These are phyloP conservation scores for Debaryomyces singareniensis DNA, from an alignment of 1,139 yeast species.

Conservation along the genomic window DNA sequence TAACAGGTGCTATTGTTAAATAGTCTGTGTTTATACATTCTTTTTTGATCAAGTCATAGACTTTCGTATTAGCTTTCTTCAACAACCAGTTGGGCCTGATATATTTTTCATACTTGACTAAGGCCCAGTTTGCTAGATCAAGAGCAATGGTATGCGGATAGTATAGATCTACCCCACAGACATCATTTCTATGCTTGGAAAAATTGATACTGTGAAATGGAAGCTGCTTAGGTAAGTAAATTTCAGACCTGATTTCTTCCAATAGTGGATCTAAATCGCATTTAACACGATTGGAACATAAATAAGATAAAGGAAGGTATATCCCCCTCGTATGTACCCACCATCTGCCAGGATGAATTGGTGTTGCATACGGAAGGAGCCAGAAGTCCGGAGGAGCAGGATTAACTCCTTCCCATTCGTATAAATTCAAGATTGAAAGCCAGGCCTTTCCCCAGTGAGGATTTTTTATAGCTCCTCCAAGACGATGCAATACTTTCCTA, in stretches of 20 bases:
- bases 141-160: conserved; percentile 80
- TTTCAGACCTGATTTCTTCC: conserved; percentile 62
- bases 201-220: conserved; percentile 70
- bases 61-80: conserved; percentile 44
- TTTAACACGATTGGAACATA: conserved; percentile 51
- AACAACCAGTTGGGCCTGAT: conserved; percentile 72
- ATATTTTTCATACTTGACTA: conserved; percentile 61
- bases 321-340: conserved; percentile 98
- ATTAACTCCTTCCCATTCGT: conserved; percentile 94
- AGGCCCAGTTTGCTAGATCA: conserved; percentile 53
- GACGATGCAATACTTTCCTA: conserved; percentile 53
- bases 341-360: conserved; percentile 95
- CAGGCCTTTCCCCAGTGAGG: conserved; percentile 99
- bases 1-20: conserved; percentile 90
- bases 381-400: conserved; percentile 98
- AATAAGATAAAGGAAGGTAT: conserved; percentile 79
- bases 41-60: conserved; percentile 60
- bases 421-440: conserved; percentile 72
- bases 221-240: conserved; percentile 45
- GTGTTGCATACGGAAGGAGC: conserved; percentile 74
- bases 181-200: conserved; percentile 64
- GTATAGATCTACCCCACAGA: conserved; percentile 88
- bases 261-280: conserved; percentile 64
- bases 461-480: conserved; percentile 85
- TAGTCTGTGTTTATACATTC: conserved; percentile 77